Conservation (phyloP, 208 protist species). For the Trypanosoma boissoni region DNA sequence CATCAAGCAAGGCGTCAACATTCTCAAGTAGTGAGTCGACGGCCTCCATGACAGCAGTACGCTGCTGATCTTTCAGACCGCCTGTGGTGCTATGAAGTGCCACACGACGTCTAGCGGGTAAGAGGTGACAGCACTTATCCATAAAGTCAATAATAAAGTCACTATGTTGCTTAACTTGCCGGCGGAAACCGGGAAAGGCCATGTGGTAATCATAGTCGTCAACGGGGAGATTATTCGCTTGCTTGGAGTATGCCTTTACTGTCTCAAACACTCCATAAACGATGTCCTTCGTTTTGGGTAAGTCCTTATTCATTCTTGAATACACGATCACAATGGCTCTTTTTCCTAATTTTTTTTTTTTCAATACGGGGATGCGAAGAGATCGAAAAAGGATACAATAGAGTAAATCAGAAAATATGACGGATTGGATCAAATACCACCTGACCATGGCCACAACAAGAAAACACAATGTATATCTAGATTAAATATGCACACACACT, state of each 20-base stretch:
- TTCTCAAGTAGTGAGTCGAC: constrained; percentile 84
- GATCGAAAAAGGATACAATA: not conserved
- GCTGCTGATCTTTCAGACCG: constrained; percentile 44
- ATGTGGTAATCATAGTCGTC: constrained; percentile 86
- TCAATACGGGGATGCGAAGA: no score
- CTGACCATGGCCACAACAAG: no score
- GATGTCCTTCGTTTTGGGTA: constrained; percentile 57
- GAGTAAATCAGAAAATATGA: no score
- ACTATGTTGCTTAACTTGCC: constrained; percentile 55
- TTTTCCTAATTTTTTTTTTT: no score
- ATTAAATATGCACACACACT: no score
- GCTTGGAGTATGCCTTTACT: constrained; percentile 73
- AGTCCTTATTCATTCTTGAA: constrained; percentile 8
- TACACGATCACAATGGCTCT: no score
- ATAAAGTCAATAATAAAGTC: constrained; percentile 56
- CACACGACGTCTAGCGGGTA: constrained; percentile 66
- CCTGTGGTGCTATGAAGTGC: constrained; percentile 24
- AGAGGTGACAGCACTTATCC: constrained; percentile 57
- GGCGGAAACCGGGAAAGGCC: constrained; percentile 75
- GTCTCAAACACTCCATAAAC: constrained; percentile 52
- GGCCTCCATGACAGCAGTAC: constrained; percentile 73
- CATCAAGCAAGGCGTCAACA: constrained; percentile 79
- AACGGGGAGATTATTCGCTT: constrained; percentile 43
- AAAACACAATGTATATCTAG: no score
- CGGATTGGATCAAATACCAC: no score